Percentiles rank a stretch among this genome's conserved stretches.
phyloP scores from a whole-genome alignment of 2,329 filamentous ascomycete genomes.

The Sporothrix variecibatus region DNA sequence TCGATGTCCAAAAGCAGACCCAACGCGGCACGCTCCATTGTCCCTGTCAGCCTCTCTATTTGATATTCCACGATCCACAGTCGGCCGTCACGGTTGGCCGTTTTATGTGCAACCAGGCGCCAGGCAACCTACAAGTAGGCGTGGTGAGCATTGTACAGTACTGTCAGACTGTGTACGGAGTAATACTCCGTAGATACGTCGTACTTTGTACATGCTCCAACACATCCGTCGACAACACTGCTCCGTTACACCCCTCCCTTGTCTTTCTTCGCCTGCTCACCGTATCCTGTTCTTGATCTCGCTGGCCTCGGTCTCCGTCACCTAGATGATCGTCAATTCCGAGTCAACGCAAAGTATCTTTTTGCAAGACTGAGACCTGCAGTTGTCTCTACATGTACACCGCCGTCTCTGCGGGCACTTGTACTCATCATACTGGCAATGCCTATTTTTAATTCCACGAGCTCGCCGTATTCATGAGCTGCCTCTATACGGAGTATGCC shows the following conservation, averaged over 20 bases:
- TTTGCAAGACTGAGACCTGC: conserved; percentile 8
- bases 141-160: background rate
- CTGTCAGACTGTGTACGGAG: too few species aligned
- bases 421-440: background rate
- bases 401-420: background rate
- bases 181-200: background rate
- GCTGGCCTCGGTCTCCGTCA: conserved; percentile 3
- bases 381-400: background rate
- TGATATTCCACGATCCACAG: background rate
- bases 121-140: background rate
- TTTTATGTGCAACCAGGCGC: background rate
- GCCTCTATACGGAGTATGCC: background rate
- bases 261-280: background rate
- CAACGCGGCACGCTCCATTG: background rate
- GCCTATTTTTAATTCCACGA: background rate
- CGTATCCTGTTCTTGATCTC: background rate
- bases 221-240: background rate
- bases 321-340: background rate
- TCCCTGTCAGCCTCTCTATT: background rate
- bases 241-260: conserved; percentile 14
- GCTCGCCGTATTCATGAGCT: background rate
- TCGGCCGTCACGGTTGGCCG: background rate
- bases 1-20: background rate
- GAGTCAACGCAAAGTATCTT: background rate
- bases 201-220: background rate